Evolutionary conservation across 2,329 filamentous ascomycete species (phyloP).

Genomic region (Fusarium nisikadoi): DNA sequence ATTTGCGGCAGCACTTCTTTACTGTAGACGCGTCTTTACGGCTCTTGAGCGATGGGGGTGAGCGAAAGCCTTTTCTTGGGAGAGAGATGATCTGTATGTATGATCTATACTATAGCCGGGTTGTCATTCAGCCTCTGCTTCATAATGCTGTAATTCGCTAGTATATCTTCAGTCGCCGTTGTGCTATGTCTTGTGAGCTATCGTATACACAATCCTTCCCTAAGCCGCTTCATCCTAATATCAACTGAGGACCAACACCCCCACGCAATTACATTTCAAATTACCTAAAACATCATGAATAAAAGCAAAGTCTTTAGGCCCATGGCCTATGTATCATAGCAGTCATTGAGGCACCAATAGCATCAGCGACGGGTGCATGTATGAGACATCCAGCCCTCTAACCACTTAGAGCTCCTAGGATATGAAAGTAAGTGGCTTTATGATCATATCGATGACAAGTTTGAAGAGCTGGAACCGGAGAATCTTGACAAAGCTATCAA

Average conservation of each 20-base stretch:
- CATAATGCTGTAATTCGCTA: constrained; percentile 59
- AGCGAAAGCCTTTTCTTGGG: constrained; percentile 8
- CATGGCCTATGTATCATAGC: not conserved
- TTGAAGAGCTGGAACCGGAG: not conserved
- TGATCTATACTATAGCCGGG: constrained; percentile 38
- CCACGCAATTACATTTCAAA: not conserved
- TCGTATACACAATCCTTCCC: not conserved
- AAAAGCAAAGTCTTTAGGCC: not conserved
- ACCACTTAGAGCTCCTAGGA: not conserved
- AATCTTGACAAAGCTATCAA: not conserved
- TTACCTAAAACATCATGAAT: not conserved
- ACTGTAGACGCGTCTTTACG: constrained; percentile 25
- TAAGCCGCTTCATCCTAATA: no score
- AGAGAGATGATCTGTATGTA: constrained; percentile 41
- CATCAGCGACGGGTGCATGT: not conserved
- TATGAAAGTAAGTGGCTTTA: not conserved
- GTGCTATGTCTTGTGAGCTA: not conserved
- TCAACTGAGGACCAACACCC: not conserved
- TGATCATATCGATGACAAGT: not conserved
- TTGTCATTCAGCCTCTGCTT: constrained; percentile 53
- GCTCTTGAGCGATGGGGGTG: constrained; percentile 22
- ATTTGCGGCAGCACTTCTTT: constrained; percentile 17
- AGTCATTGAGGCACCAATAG: not conserved
- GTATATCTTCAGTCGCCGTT: constrained; percentile 44
- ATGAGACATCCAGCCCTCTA: constrained; percentile 14